A percentile compares a stretch with the other conserved stretches of the same genome.
Evolutionary conservation across 306 rosid species (phyloP).

Genomic region (Dalbergia cochinchinensis): DNA sequence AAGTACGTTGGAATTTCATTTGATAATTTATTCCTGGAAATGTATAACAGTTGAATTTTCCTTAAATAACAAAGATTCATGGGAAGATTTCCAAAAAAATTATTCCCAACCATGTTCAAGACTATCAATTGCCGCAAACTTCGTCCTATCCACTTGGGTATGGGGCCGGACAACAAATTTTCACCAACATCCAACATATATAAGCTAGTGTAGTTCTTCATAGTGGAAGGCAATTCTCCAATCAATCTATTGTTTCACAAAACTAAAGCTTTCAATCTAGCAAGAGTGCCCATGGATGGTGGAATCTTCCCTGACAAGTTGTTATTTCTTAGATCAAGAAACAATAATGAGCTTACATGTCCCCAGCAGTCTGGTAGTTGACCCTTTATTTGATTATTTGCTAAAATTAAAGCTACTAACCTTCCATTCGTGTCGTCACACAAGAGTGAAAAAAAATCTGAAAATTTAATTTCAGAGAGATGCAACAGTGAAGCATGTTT

Average conservation of each 20-base stretch:
- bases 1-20: conserved; percentile 1
- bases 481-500: too few relatives aligned
- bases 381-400: conserved; percentile 35
- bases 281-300: background rate
- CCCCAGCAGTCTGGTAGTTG: conserved; percentile 17
- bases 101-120: conserved; percentile 3
- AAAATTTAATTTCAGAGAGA: too few relatives aligned
- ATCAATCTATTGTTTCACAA: conserved; percentile 6
- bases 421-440: background rate
- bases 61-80: background rate
- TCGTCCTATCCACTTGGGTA: conserved; percentile 45
- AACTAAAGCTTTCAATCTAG: conserved; percentile 1
- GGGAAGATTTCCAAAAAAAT: background rate
- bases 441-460: background rate
- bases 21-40: conserved; percentile 18
- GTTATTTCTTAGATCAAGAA: conserved; percentile 39
- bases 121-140: background rate
- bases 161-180: background rate
- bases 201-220: background rate
- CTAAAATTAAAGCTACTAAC: background rate
- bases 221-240: conserved; percentile 19
- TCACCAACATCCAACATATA: background rate
- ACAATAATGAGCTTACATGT: background rate
- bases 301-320: conserved; percentile 31
- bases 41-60: background rate